Evolutionary conservation across 2,329 filamentous ascomycete genomes (phyloP).

Genomic region (Dothidotthia symphoricarpi): DNA sequence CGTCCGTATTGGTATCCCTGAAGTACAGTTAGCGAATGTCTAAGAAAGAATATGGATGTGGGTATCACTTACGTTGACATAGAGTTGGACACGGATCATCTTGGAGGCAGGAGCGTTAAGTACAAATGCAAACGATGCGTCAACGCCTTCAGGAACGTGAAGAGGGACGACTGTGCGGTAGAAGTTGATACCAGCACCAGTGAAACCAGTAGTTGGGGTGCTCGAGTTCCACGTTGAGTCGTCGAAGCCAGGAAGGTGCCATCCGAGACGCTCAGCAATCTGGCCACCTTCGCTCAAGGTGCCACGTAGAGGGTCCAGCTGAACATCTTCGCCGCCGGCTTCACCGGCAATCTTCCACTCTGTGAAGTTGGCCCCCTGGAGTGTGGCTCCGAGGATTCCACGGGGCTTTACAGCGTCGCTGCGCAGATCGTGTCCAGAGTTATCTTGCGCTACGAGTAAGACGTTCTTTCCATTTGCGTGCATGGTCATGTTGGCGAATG

Average conservation of each 20-base stretch:
- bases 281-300: constrained; percentile 59
- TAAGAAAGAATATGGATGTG: too few relatives aligned
- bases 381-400: constrained; percentile 55
- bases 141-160: constrained; percentile 51
- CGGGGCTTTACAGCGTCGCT: constrained; percentile 50
- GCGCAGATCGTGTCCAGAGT: constrained; percentile 60
- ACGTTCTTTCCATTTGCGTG: constrained; percentile 44
- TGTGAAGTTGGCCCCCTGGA: constrained; percentile 49
- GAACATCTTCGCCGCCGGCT: constrained; percentile 50
- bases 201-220: constrained; percentile 44
- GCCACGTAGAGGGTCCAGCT: constrained; percentile 57
- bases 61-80: constrained; percentile 49
- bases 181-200: constrained; percentile 54
- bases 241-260: constrained; percentile 58
- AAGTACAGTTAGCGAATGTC: too few relatives aligned
- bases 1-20: constrained; percentile 61
- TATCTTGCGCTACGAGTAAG: constrained; percentile 58
- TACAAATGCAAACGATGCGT: constrained; percentile 58
- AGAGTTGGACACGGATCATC: constrained; percentile 56
- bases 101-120: constrained; percentile 48
- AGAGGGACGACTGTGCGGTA: constrained; percentile 57
- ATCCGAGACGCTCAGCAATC: constrained; percentile 58
- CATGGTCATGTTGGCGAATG: constrained; percentile 53
- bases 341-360: constrained; percentile 60
- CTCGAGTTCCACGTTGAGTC: constrained; percentile 46